These are phyloP conservation scores for Lentinula guzmanii DNA, from an alignment of 768 basidiomycete species.

Conservation along the genomic window DNA sequence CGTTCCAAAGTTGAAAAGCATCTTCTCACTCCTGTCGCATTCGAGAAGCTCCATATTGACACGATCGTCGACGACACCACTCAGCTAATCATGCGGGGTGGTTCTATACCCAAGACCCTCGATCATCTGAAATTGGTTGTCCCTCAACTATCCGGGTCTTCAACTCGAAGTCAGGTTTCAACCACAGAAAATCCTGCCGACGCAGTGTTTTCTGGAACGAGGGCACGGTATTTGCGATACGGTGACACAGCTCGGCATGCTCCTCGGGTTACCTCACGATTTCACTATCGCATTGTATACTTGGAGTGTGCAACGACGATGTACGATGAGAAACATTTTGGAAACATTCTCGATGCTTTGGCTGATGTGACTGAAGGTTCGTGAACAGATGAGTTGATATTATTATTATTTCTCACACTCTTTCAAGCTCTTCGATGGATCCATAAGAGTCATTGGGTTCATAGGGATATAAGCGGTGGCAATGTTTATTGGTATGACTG, in stretches of 20 bases:
- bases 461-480: not conserved
- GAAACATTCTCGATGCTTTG: not conserved
- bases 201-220: not conserved
- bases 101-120: not conserved
- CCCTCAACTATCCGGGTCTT: not conserved
- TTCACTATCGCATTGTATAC: not conserved
- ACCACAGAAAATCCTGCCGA: not conserved
- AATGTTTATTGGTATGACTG: not conserved
- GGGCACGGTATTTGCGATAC: not conserved
- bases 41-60: not conserved
- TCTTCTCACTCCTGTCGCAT: not conserved
- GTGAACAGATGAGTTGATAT: not conserved
- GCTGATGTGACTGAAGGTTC: not conserved
- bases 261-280: not conserved
- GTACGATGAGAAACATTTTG: not conserved
- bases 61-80: not conserved
- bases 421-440: not conserved
- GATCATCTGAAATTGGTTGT: not conserved
- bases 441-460: not conserved
- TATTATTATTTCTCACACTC: no score
- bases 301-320: not conserved
- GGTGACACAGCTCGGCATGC: not conserved
- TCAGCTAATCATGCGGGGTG: not conserved
- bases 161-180: not conserved
- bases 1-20: not conserved